Conservation (phyloP, 2,329 filamentous ascomycete species). For the Blastomyces parvus region DNA sequence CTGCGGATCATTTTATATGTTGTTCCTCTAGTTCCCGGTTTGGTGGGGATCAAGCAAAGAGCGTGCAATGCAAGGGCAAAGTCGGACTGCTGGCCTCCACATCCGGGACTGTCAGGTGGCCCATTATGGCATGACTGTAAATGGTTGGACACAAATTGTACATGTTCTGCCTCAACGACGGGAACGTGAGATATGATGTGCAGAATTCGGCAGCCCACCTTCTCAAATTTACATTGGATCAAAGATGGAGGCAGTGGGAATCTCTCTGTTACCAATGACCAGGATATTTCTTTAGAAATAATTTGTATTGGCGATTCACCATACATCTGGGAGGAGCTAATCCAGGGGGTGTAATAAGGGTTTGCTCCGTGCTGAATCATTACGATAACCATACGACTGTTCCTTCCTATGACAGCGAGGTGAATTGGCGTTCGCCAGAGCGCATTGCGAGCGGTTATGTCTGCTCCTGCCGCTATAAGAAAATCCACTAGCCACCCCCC, state of each 20-base stretch:
- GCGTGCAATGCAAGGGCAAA: not conserved
- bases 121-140: too few species aligned
- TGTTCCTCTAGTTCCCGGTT: not conserved
- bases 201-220: not conserved
- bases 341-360: too few species aligned
- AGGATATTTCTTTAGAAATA: too few species aligned
- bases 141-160: not conserved
- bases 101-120: too few species aligned
- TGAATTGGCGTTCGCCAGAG: not conserved
- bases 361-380: not conserved
- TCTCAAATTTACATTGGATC: not conserved
- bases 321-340: too few species aligned
- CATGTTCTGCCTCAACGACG: not conserved
- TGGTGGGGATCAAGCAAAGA: not conserved
- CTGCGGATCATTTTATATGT: not conserved
- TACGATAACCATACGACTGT: not conserved
- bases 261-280: too few species aligned
- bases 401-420: not conserved
- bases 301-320: too few species aligned
- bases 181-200: not conserved
- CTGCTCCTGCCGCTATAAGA: not conserved
- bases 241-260: not conserved
- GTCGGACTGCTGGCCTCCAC: too few species aligned
- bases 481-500: not conserved
- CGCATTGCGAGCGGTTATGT: not conserved